Base-by-base conservation (phyloP, 192 early-diverging fungal genomes). In the Podila minutissima region DNA sequence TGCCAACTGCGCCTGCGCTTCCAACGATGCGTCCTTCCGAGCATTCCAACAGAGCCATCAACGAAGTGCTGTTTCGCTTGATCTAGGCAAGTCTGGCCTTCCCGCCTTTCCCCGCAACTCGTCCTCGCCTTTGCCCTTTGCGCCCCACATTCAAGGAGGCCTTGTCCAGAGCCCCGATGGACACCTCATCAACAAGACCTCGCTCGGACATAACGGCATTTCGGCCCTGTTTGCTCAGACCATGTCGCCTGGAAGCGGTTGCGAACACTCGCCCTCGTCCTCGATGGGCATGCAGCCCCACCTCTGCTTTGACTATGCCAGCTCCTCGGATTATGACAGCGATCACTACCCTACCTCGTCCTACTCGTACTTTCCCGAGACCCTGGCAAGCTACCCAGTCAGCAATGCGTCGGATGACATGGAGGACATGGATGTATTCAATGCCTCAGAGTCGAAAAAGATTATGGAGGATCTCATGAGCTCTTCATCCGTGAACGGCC, bases 351-450 rank as follows among this genome's bases (percentile, higher is more conserved):
- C 70, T 7, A 73, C 77, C 9, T 64, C 66, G 32, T 73, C 77
- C 15, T 81, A 81, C 62, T 73, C 77, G n/a, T 81, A 73, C 67
- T 81, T 81, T 41, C 77, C 77, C n/a, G 71, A 81, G 19, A 64
- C 66, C 0, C 19, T 81, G 61, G 10, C 77, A 31, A 81, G 64
- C 57, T 81, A 81, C 35, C 64, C 77, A 31, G 77, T 81, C 26
- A 81, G 77, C 58, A 81, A 81, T 33, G 77, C 77, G 15, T 81
- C 77, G 63, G 77, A 81, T 55, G 77, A 81, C 49, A 59, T 81
- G 66, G 77, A 81, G 17, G 77, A 81, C 6, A 73, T 81, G 77
- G 77, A 81, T 26, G 24, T 79, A 38, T 37, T 72, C 57, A 57
- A 38, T 32, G 60, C 46, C 41, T 51, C 67, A 20, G 77, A 81